These are phyloP conservation scores for Exophiala dermatitidis DNA, from an alignment of 2,329 filamentous ascomycete genomes.

Conservation along the genomic window DNA sequence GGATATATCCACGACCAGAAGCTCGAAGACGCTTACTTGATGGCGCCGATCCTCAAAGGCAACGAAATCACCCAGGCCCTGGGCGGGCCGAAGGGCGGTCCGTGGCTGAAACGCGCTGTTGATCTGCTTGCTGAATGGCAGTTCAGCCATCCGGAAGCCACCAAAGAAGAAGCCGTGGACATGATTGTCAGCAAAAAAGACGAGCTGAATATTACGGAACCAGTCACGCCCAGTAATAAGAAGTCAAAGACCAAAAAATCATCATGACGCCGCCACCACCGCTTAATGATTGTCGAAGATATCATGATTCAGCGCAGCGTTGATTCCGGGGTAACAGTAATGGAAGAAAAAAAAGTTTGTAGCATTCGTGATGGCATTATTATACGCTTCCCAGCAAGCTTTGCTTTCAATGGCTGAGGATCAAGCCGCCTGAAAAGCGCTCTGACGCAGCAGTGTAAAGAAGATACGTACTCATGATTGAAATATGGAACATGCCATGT, in stretches of 20 bases:
- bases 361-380: no score
- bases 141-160: constrained; percentile 55
- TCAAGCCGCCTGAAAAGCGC: no score
- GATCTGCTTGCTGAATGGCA: constrained; percentile 84
- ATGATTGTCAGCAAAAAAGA: constrained; percentile 49
- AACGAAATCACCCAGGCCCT: constrained; percentile 63
- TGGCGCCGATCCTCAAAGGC: constrained; percentile 64
- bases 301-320: no score
- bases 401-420: no score
- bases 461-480: no score
- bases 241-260: not conserved
- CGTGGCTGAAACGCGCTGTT: constrained; percentile 76
- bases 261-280: not conserved
- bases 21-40: constrained; percentile 43
- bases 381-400: no score
- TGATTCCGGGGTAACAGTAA: no score
- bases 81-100: constrained; percentile 59
- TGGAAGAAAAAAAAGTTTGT: no score
- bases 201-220: constrained; percentile 33
- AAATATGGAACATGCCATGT: not conserved
- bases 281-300: no score
- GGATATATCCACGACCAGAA: constrained; percentile 43
- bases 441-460: no score
- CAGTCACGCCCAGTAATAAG: not conserved
- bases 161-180: constrained; percentile 29